phyloP scores from a whole-genome alignment of 257 asterid species.

The Solanum acaule region DNA sequence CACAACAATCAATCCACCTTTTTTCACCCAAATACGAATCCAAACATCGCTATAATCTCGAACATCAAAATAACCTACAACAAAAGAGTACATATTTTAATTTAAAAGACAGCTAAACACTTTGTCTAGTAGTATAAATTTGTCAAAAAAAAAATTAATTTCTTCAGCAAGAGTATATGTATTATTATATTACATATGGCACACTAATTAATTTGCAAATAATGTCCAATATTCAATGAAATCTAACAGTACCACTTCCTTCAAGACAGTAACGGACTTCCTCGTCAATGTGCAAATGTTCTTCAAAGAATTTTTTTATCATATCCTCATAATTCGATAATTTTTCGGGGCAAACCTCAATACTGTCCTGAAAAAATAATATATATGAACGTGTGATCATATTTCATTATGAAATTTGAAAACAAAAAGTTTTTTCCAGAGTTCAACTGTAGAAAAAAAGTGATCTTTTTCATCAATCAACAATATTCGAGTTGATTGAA shows the following conservation, averaged over 20 bases:
- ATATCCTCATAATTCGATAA: conserved; percentile 76
- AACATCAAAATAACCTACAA: conserved; percentile 76
- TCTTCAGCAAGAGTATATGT: background rate
- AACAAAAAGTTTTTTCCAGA: no score
- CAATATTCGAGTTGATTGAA: background rate
- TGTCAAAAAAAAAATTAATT: background rate
- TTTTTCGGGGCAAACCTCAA: conserved; percentile 78
- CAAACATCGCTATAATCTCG: conserved; percentile 60
- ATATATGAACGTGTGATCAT: background rate
- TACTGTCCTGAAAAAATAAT: conserved; percentile 42
- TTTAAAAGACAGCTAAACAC: no score
- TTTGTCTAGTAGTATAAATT: background rate
- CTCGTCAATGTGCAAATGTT: conserved; percentile 90
- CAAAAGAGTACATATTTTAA: background rate
- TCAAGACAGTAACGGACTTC: conserved; percentile 89
- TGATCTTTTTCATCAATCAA: background rate
- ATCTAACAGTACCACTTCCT: conserved; percentile 59
- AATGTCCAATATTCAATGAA: background rate
- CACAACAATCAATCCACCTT: conserved; percentile 78
- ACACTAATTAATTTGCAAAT: background rate
- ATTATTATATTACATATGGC: no score
- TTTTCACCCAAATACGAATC: conserved; percentile 88
- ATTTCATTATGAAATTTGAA: no score
- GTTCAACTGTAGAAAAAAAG: no score
- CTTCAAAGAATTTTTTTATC: conserved; percentile 68